Evolutionary conservation across 2,329 filamentous ascomycete genomes (phyloP).

Genomic region (Huntiella omanensis): DNA sequence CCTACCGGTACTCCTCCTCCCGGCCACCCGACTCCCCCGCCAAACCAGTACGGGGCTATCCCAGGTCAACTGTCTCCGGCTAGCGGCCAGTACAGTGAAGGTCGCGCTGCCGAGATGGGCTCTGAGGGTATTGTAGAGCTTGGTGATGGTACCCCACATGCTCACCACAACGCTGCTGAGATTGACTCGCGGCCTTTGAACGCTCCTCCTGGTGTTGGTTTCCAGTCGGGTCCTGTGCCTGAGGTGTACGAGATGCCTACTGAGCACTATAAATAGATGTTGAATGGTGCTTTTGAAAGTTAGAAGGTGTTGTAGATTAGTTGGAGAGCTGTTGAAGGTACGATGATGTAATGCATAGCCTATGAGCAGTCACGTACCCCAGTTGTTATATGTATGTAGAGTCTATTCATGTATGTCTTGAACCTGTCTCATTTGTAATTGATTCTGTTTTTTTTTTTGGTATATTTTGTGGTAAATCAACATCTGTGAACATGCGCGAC

Average conservation of each 20-base stretch:
- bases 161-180: conserved; percentile 21
- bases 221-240: conserved; percentile 17
- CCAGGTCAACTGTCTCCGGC: not conserved
- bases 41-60: not conserved
- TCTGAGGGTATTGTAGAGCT: conserved; percentile 18
- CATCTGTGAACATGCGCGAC: no score
- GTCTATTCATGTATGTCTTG: not conserved
- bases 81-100: not conserved
- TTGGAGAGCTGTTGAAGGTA: not conserved
- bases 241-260: conserved; percentile 25
- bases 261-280: conserved; percentile 17
- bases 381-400: not conserved
- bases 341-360: not conserved
- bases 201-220: conserved; percentile 12
- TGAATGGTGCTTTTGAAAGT: no score
- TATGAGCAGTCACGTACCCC: not conserved
- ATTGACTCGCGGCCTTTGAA: conserved; percentile 20
- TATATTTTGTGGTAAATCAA: not conserved
- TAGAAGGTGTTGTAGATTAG: not conserved
- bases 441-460: conserved; percentile 2
- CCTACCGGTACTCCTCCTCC: conserved; percentile 6
- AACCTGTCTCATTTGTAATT: not conserved
- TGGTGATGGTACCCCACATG: conserved; percentile 16
- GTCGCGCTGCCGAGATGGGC: conserved; percentile 11
- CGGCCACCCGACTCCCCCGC: conserved; percentile 7